phyloP scores from a whole-genome alignment of 1,284 basidiomycete species.

The Ceratobasidium sp. region DNA sequence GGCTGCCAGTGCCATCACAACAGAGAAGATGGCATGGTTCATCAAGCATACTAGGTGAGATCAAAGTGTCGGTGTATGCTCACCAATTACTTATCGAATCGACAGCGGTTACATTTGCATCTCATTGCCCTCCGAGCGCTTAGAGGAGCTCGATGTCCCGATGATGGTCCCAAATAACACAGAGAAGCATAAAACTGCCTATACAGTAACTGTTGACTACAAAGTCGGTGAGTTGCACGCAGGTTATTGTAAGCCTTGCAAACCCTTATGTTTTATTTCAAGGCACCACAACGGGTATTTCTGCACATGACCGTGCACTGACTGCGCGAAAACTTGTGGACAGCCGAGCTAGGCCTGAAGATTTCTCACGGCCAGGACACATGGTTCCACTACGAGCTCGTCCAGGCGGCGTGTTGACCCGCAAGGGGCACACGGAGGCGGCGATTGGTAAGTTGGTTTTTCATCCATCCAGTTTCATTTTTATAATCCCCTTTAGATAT shows the following conservation, averaged over 20 bases:
- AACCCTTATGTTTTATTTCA: background rate
- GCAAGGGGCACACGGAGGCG: slow-evolving; percentile 93
- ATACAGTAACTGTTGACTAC: slow-evolving; percentile 96
- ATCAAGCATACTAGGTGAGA: slow-evolving; percentile 90
- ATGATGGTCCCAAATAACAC: slow-evolving; percentile 94
- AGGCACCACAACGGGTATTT: slow-evolving; percentile 96
- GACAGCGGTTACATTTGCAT: slow-evolving; percentile 93
- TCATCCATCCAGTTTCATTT: slow-evolving; percentile 15
- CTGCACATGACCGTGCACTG: slow-evolving; percentile 90
- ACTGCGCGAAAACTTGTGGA: slow-evolving; percentile 80
- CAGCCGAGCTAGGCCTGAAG: slow-evolving; percentile 56
- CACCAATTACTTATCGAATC: background rate
- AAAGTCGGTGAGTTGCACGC: slow-evolving; percentile 64
- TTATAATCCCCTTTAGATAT: slow-evolving; percentile 61
- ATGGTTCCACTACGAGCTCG: slow-evolving; percentile 91
- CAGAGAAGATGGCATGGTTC: slow-evolving; percentile 99
- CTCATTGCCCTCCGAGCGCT: slow-evolving; percentile 74
- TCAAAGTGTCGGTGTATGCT: background rate
- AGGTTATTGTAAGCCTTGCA: background rate
- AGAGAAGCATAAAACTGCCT: slow-evolving; percentile 91
- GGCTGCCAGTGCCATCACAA: slow-evolving; percentile 78
- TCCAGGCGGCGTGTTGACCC: slow-evolving; percentile 79
- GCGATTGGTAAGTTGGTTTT: slow-evolving; percentile 61
- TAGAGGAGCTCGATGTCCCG: slow-evolving; percentile 83
- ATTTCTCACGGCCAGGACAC: slow-evolving; percentile 94